Conservation (phyloP, 768 basidiomycete genomes). For the Lentinula sp. region DNA sequence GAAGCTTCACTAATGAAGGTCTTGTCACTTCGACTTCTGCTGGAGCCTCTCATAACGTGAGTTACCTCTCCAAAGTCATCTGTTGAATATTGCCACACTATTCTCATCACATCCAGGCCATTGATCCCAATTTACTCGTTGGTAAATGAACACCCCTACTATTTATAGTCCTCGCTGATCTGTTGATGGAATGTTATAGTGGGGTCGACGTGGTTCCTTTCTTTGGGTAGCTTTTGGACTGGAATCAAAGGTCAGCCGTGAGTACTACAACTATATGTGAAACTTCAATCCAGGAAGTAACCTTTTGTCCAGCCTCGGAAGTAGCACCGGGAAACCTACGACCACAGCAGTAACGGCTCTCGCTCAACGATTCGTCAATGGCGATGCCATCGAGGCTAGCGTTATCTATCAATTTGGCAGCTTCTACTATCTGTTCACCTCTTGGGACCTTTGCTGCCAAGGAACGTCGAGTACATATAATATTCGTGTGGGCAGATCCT, state of each 20-base stretch:
- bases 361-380: conserved; percentile 24
- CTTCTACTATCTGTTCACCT: conserved; percentile 51
- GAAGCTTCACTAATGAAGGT: conserved; percentile 40
- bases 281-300: neutral
- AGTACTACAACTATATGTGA: neutral
- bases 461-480: conserved; percentile 53
- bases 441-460: conserved; percentile 49
- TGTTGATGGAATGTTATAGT: neutral
- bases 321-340: conserved; percentile 36
- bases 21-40: conserved; percentile 37
- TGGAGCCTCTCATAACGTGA: conserved; percentile 35
- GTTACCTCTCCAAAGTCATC: neutral
- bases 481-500: conserved; percentile 49
- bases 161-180: neutral
- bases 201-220: conserved; percentile 34
- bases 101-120: conserved; percentile 26
- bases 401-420: conserved; percentile 35
- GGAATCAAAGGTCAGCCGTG: conserved; percentile 40
- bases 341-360: conserved; percentile 34
- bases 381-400: conserved; percentile 45
- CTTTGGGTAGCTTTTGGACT: conserved; percentile 51
- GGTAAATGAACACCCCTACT: neutral
- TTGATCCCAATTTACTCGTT: conserved; percentile 36
- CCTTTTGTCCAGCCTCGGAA: conserved; percentile 19
- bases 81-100: neutral